A percentile compares a stretch with the other conserved stretches of the same genome.
Conservation (phyloP, 2,329 filamentous ascomycete species). For the Aspergillus sp. region DNA sequence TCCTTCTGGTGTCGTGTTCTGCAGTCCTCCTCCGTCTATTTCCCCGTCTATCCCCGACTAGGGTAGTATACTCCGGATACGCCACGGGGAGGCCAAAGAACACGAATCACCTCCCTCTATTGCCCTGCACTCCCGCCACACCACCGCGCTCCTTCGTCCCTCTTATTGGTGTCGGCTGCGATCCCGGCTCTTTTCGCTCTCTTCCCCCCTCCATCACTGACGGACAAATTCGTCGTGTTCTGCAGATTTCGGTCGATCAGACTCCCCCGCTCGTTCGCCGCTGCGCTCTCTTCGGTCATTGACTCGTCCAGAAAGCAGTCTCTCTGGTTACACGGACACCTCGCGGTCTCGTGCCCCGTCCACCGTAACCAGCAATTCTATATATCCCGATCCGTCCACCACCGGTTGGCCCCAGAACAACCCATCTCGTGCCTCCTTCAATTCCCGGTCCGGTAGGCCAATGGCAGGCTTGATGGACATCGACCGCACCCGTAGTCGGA, state of each 20-base stretch:
- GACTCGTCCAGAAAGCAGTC: slow-evolving; percentile 27
- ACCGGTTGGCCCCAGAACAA: slow-evolving; percentile 22
- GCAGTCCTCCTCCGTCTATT: slow-evolving; percentile 3
- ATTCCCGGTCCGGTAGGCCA: slow-evolving; percentile 37
- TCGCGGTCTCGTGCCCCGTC: slow-evolving; percentile 27
- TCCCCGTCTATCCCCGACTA: slow-evolving; percentile 8
- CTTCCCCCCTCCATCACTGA: slow-evolving; percentile 21
- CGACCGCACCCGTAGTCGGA: slow-evolving; percentile 74
- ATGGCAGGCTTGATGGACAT: slow-evolving; percentile 69
- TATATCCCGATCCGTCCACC: slow-evolving; percentile 18
- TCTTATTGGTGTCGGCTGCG: slow-evolving; percentile 11
- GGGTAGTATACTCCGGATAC: slow-evolving; percentile 6
- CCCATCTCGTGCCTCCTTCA: slow-evolving; percentile 35
- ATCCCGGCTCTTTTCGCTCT: slow-evolving; percentile 2
- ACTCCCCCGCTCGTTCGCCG: slow-evolving; percentile 33
- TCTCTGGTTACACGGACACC: slow-evolving; percentile 27
- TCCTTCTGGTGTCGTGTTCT: background rate
- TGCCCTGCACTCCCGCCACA: slow-evolving; percentile 14
- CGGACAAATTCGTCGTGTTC: slow-evolving; percentile 14
- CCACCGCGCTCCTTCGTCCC: slow-evolving; percentile 8
- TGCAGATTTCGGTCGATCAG: slow-evolving; percentile 30
- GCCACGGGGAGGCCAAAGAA: slow-evolving; percentile 11
- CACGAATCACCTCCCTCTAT: slow-evolving; percentile 6
- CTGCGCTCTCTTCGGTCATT: slow-evolving; percentile 32
- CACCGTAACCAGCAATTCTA: slow-evolving; percentile 17